Base-by-base conservation (phyloP, 2,329 filamentous ascomycete genomes). In the Fusarium equiseti region DNA sequence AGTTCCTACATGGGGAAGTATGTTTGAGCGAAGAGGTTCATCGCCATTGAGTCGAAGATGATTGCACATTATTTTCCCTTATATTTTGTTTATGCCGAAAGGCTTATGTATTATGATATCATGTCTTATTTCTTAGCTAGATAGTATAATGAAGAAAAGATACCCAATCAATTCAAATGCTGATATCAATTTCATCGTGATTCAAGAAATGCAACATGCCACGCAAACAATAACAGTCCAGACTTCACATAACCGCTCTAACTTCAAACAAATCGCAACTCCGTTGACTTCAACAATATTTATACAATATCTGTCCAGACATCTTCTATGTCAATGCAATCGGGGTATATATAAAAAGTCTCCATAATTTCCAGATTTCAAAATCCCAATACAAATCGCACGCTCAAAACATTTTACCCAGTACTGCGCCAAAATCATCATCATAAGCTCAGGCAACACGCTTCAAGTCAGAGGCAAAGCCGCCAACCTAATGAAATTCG, bases 401-500 rank as follows among this genome's bases (percentile, higher is more conserved):
- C 74, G 72, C 73, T 72, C 65, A 62, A 67, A 71, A 26, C 66
- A 58, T 51, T 52, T 42, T 52, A 29, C 32, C 50, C 38, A 67
- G 68, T 59, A 70, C 66, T 72, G 70, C 73, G 61, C 60, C 62
- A 65, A 67, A 73, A 71, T 51, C 31, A 70, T 72, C 69, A 38
- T 71, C 20, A 52, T 43, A 48, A 29, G 72, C 35, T 31, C 38
- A 6, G 40, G 27, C 58, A 31, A 31, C 29, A 31, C 10, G n/a
- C n/a, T n/a, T n/a, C n/a, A n/a, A n/a, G n/a, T n/a, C n/a, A n/a
- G n/a, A n/a, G n/a, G n/a, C n/a, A n/a, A n/a, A n/a, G n/a, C n/a
- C n/a, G n/a, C n/a, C n/a, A n/a, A n/a, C n/a, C n/a, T 72, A 68
- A 48, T 68, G 59, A 61, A 83, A 84, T 0, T 81, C 73, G 6